Evolutionary conservation across 2,329 filamentous ascomycete genomes (phyloP), one percentile per base, ranked within the genome.

Genomic region (Chaetomiaceae sp.): DNA sequence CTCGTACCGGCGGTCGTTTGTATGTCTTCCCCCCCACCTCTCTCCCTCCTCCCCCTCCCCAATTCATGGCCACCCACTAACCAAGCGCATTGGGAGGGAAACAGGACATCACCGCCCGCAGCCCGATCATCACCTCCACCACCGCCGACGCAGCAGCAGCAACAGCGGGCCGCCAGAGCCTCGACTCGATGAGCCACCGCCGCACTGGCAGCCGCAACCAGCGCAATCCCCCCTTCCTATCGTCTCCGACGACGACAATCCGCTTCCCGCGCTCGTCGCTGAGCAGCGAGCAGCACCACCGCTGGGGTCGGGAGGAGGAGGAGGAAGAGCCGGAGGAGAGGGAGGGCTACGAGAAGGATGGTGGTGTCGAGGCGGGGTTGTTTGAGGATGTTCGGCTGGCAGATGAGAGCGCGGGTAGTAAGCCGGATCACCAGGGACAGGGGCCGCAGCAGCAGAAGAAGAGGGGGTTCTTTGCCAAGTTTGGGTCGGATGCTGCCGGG

Each of bases 1-100:
- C 67, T 96, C 91, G 3, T 97, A 97, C 71, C 80, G 93, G 57
- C 83, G 93, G 63, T 96, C 91, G 57, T 97, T 97, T 73, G 92
- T 96, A 79, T 61, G 86, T 76, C n/a, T 30, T n/a, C 6, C 7
- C 17, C 17, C 27, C 17, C 40, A 33, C n/a, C 19, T 5, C 8
- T 9, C 17, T 20, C 27, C 17, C 40, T 39, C n/a, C 19, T 5
- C 8, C 13, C 19, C 23, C n/a, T 35, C 23, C 34, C n/a, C 23
- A 23, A 3, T 6, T 19, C 13, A 2, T n/a, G n/a, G n/a, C n/a
- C 25, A 2, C 25, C 25, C 6, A 3, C 25, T 27, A 27, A 27
- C 25, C 10, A 27, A 27, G 6, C 10, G 25, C 10, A 27, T 10
- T 10, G 25, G 25, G 25, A 6, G 25, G 25, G 12, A 3, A 38